phyloP scores from a whole-genome alignment of 768 basidiomycete genomes.

The Boletus sp. region DNA sequence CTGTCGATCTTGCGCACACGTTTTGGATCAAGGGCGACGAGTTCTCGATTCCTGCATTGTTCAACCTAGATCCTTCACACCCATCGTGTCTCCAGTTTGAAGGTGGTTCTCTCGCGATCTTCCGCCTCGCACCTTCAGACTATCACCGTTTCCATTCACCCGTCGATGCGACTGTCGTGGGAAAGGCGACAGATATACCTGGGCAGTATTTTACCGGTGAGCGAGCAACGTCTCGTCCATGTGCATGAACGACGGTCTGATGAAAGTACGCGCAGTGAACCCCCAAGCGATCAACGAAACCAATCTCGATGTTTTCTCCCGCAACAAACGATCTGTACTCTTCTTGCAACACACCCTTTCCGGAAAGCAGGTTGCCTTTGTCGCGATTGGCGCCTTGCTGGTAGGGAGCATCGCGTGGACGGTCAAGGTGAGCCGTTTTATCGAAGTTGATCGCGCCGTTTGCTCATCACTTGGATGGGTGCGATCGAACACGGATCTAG shows the following conservation, averaged over 20 bases:
- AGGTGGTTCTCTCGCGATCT: slow-evolving; percentile 57
- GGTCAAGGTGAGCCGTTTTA: slow-evolving; percentile 18
- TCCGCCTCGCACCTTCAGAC: slow-evolving; percentile 76
- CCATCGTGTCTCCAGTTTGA: slow-evolving; percentile 42
- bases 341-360: slow-evolving; percentile 48
- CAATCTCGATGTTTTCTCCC: slow-evolving; percentile 63
- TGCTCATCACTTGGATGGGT: background rate
- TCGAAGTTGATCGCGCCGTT: background rate
- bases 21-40: slow-evolving; percentile 78
- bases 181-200: slow-evolving; percentile 43
- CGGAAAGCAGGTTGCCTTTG: slow-evolving; percentile 56
- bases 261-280: slow-evolving; percentile 47
- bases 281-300: slow-evolving; percentile 74
- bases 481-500: slow-evolving; percentile 15
- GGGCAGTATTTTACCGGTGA: slow-evolving; percentile 64
- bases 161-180: slow-evolving; percentile 49
- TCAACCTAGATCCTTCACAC: slow-evolving; percentile 45
- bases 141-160: slow-evolving; percentile 82
- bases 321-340: slow-evolving; percentile 57
- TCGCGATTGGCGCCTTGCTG: slow-evolving; percentile 79
- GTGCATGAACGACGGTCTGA: background rate
- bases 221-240: background rate
- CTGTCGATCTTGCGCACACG: slow-evolving; percentile 54
- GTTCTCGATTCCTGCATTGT: slow-evolving; percentile 63
- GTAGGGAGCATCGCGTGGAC: slow-evolving; percentile 78